Evolutionary conservation across 179 eudicot species (phyloP).

Genomic region (Spergularia azorica): DNA sequence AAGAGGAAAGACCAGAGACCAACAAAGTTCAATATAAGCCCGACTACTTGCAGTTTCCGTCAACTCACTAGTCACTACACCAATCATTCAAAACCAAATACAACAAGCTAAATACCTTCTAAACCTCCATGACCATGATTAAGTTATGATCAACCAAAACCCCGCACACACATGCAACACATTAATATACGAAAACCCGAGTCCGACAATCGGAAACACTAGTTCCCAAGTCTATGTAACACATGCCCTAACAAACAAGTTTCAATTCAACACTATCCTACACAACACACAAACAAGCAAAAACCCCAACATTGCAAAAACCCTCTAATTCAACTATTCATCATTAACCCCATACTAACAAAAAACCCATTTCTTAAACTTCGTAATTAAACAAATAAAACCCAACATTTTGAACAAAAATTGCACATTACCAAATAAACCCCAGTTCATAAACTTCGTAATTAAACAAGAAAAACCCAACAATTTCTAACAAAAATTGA

Average conservation of each 20-base stretch:
- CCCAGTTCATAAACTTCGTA: background rate
- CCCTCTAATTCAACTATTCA: slow-evolving; percentile 4
- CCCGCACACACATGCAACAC: background rate
- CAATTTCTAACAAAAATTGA: background rate
- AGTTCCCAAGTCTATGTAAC: too few species aligned
- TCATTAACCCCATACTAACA: slow-evolving; percentile 12
- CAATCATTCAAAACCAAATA: background rate
- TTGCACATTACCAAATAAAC: too few species aligned
- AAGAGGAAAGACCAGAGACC: too few species aligned
- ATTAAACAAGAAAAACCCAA: background rate
- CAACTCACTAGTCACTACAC: background rate
- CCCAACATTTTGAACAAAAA: too few species aligned
- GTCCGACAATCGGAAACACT: background rate
- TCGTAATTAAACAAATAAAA: too few species aligned
- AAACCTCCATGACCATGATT: background rate
- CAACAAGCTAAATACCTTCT: background rate
- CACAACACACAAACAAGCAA: background rate
- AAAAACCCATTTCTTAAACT: too few species aligned
- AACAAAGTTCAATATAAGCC: too few species aligned
- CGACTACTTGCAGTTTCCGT: background rate
- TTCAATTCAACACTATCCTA: background rate
- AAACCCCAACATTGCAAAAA: slow-evolving; percentile 4
- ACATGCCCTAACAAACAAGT: too few species aligned
- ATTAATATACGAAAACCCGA: background rate
- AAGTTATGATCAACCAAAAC: background rate